Conservation (phyloP, 306 rosid genomes). For the Potentilla sterilis region DNA sequence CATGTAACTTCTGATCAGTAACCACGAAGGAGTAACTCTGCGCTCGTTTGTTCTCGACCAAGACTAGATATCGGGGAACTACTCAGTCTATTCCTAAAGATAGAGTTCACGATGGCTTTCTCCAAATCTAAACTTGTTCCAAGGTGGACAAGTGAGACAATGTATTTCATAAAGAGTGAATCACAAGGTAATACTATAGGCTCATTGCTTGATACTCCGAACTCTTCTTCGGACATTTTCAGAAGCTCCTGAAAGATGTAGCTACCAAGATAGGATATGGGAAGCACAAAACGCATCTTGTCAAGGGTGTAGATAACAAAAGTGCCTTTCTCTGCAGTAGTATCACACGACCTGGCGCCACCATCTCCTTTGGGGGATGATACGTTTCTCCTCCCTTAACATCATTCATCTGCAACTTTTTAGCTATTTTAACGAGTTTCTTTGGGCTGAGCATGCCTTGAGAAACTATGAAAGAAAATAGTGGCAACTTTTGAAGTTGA, state of each 20-base stretch:
- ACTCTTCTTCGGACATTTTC: not conserved
- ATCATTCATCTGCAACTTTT: too few species aligned
- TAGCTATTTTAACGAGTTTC: too few species aligned
- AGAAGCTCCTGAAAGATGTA: not conserved
- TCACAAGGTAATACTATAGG: not conserved
- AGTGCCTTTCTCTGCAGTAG: not conserved
- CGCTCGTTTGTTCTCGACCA: not conserved
- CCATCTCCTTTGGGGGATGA: too few species aligned
- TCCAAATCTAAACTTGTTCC: not conserved
- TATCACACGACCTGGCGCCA: too few species aligned
- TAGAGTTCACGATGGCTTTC: not conserved
- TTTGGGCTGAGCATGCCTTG: too few species aligned
- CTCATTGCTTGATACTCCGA: not conserved
- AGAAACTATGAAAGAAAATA: too few species aligned
- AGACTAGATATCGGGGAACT: not conserved
- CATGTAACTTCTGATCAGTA: not conserved
- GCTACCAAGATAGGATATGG: not conserved
- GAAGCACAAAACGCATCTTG: not conserved
- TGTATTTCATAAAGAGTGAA: not conserved
- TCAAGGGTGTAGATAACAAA: slow-evolving; percentile 1
- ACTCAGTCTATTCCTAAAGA: not conserved
- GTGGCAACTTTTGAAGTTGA: too few species aligned
- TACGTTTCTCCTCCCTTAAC: too few species aligned
- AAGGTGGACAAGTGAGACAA: not conserved
- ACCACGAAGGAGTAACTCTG: not conserved